A percentile compares a stretch with the other conserved stretches of the same genome.
Evolutionary conservation across 805 yeast species (phyloP).

Genomic region (Zygosaccharomyces bisporus): DNA sequence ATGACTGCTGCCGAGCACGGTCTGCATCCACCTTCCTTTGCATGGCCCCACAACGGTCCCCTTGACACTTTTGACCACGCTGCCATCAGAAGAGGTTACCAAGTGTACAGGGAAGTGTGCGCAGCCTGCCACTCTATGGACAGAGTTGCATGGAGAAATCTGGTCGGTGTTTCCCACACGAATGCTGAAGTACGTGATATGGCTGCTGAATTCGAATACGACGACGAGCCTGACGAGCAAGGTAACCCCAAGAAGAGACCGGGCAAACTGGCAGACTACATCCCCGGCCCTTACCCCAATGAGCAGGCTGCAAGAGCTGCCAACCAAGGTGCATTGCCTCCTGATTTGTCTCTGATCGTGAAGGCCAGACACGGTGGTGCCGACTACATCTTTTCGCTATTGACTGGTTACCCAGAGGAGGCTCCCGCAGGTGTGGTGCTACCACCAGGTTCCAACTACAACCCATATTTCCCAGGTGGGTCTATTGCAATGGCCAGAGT

Average conservation of each 20-base stretch:
- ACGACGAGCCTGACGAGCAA: slow-evolving; percentile 97
- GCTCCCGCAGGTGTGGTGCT: slow-evolving; percentile 95
- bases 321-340: slow-evolving; percentile 98
- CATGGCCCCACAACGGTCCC: slow-evolving; percentile 94
- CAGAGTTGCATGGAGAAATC: slow-evolving; percentile 96
- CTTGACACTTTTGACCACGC: slow-evolving; percentile 89
- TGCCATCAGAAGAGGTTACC: slow-evolving; percentile 97
- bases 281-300: slow-evolving; percentile 94
- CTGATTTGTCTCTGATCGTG: slow-evolving; percentile 93
- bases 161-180: slow-evolving; percentile 95
- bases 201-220: slow-evolving; percentile 96
- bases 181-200: slow-evolving; percentile 84
- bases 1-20: slow-evolving; percentile 99
- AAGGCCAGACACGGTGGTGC: slow-evolving; percentile 99
- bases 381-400: slow-evolving; percentile 89
- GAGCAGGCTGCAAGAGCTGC: slow-evolving; percentile 99
- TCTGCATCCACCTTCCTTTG: slow-evolving; percentile 87
- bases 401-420: slow-evolving; percentile 98
- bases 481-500: slow-evolving; percentile 99
- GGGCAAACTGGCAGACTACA: slow-evolving; percentile 93
- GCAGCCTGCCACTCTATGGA: slow-evolving; percentile 98
- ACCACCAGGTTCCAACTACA: slow-evolving; percentile 94
- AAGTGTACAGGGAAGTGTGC: slow-evolving; percentile 97
- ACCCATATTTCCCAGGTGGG: slow-evolving; percentile 99
- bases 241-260: slow-evolving; percentile 98